Base-by-base conservation (phyloP, 2,329 filamentous ascomycete species). In the Ophiocordyceps camponoti-saundersi region DNA sequence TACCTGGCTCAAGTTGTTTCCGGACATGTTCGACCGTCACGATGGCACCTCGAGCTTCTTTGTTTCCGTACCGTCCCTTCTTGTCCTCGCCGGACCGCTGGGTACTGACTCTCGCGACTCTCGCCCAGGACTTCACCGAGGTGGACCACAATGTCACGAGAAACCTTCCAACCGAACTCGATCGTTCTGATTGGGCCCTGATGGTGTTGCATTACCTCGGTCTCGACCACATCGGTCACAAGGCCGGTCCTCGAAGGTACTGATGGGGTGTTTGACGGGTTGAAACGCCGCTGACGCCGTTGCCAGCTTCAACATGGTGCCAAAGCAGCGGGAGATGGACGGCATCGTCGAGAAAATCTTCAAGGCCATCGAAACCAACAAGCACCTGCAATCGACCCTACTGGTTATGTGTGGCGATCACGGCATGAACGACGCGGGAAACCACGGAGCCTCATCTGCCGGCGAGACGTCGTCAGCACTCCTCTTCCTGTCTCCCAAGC, bases 381-480 rank as follows among this genome's bases (percentile, higher is more conserved):
- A 73, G 1, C 82, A 95, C 61, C 76, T 95, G 1, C 59, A 76
- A 30, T 83, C 84, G 5, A 88, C 90, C 0, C 67, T 98, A 2
- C 73, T 98, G 43, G 80, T 98, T 3, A 66, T 98, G 7, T 87
- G 82, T 48, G 92, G 92, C 48, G 93, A 98, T 56, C 92, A 98
- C 59, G 92, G 92, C n/a, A 98, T 98, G 92, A 98, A 96, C 55
- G 90, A 96, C 55, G 92, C 86, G 20, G 92, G 92, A 2, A 96
- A 96, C 54, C 92, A 98, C 60, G 92, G 92, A 29, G 92, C 90
- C 39, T 95, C 90, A 11, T 89, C 89, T 0, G 77, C 87, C 1
- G 90, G 92, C 42, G 92, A 98, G 67, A 96, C 92, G 1, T 95
- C 90, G 1, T 83, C 92, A 0, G 92, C 92, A 16, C 67, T 98